These are phyloP conservation scores for Penicillium verrucosum DNA, from an alignment of 2,329 filamentous ascomycete species.

Conservation along the genomic window DNA sequence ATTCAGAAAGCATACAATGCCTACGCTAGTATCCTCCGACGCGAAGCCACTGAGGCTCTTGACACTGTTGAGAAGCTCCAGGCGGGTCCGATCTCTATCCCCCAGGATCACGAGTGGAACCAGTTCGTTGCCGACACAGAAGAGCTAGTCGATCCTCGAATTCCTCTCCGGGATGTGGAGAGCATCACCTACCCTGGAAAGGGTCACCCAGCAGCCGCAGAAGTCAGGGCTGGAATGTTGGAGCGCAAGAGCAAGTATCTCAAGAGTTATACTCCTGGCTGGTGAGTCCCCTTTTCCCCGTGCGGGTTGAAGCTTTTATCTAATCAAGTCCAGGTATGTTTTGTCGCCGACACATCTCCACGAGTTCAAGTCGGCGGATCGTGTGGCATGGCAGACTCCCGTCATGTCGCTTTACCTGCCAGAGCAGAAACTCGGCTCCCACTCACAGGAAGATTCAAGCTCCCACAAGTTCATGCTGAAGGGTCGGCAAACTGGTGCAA, in stretches of 20 bases:
- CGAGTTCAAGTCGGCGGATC: conserved; percentile 98
- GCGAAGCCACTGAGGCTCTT: conserved; percentile 80
- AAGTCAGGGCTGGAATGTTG: conserved; percentile 84
- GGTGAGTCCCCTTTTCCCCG: conserved; percentile 56
- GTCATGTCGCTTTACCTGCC: conserved; percentile 95
- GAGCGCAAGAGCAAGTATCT: conserved; percentile 99
- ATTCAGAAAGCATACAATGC: conserved; percentile 98
- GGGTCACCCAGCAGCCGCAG: conserved; percentile 75
- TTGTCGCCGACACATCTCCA: conserved; percentile 94
- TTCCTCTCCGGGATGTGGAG: conserved; percentile 73
- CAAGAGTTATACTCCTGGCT: conserved; percentile 94
- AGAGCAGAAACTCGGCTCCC: conserved; percentile 92
- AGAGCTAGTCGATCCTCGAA: conserved; percentile 79
- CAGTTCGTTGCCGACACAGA: conserved; percentile 76
- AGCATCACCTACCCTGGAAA: conserved; percentile 90
- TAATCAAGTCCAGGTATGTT: conserved; percentile 67
- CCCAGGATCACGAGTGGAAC: conserved; percentile 89
- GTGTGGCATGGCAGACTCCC: conserved; percentile 73
- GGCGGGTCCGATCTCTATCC: conserved; percentile 82
- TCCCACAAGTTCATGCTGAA: conserved; percentile 99
- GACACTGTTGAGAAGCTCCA: conserved; percentile 76
- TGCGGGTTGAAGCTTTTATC: not conserved
- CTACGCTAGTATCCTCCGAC: conserved; percentile 84
- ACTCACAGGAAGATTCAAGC: conserved; percentile 74
- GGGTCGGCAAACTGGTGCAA: conserved; percentile 84